Conservation (phyloP, 495 filamentous ascomycete genomes). For the Penicillium waksmanii region DNA sequence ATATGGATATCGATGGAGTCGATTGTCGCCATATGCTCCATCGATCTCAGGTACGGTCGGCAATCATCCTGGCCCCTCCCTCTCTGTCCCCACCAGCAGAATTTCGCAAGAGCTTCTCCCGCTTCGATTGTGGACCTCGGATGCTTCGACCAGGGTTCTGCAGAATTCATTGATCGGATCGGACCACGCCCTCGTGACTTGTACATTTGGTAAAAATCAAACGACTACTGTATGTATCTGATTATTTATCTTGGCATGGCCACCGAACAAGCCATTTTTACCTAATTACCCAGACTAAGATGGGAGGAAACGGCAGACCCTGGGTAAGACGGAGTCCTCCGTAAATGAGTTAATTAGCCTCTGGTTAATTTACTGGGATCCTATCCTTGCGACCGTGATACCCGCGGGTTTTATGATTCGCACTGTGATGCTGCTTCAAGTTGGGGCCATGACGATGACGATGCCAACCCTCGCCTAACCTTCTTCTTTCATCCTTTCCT, state of each 20-base stretch:
- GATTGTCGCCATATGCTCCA: neutral
- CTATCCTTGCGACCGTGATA: neutral
- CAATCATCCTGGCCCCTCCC: constrained; percentile 28
- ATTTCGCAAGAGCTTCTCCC: constrained; percentile 49
- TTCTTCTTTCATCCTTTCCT: constrained; percentile 24
- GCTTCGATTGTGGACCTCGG: constrained; percentile 53
- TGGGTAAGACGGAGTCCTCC: neutral
- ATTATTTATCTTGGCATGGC: neutral
- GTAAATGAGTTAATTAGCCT: neutral
- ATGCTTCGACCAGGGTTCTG: constrained; percentile 39
- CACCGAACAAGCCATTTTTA: neutral
- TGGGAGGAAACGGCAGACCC: neutral
- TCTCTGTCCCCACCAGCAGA: constrained; percentile 29
- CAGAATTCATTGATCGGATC: constrained; percentile 36
- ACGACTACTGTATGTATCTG: neutral
- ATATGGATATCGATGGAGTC: no score
- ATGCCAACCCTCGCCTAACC: constrained; percentile 27
- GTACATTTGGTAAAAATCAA: neutral
- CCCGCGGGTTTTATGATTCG: neutral
- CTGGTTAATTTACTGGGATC: no score
- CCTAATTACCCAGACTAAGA: neutral
- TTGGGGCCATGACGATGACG: constrained; percentile 1
- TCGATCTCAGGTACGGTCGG: constrained; percentile 8
- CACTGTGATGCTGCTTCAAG: neutral
- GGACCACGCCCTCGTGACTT: constrained; percentile 21